phyloP scores from a whole-genome alignment of 129 eudicot genomes.

The Centrapalus pauciflorus region DNA sequence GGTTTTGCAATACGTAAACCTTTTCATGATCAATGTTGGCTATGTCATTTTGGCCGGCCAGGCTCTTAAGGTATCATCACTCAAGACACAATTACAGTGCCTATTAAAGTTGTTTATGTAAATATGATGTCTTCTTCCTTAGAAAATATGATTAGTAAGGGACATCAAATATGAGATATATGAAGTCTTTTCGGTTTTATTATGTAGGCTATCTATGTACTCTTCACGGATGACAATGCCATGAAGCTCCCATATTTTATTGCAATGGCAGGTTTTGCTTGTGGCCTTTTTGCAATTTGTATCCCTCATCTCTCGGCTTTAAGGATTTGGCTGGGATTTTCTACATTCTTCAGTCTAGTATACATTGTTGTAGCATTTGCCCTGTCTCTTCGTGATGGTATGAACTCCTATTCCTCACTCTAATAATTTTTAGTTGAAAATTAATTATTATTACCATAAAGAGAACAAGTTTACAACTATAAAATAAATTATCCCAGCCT shows the following conservation, averaged over 20 bases:
- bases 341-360: slow-evolving; percentile 70
- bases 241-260: slow-evolving; percentile 86
- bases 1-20: slow-evolving; percentile 74
- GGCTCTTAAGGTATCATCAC: slow-evolving; percentile 63
- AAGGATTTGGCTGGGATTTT: slow-evolving; percentile 74
- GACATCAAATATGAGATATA: neutral
- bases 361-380: slow-evolving; percentile 56
- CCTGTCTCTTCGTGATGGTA: slow-evolving; percentile 86
- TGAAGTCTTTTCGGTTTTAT: neutral
- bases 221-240: slow-evolving; percentile 46
- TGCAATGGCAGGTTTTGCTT: slow-evolving; percentile 66
- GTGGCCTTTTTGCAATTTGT: slow-evolving; percentile 74
- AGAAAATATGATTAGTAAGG: too few species aligned
- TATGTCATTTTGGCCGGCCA: slow-evolving; percentile 85
- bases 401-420: slow-evolving; percentile 13
- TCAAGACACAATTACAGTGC: neutral
- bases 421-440: too few species aligned
- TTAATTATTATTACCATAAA: too few species aligned
- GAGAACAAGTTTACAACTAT: too few species aligned
- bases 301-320: slow-evolving; percentile 85
- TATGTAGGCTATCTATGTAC: slow-evolving; percentile 77
- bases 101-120: too few species aligned
- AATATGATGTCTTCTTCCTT: too few species aligned
- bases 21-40: slow-evolving; percentile 89
- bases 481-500: too few species aligned